phyloP scores from a whole-genome alignment of 2,329 filamentous ascomycete genomes.

The Exophiala dermatitidis region DNA sequence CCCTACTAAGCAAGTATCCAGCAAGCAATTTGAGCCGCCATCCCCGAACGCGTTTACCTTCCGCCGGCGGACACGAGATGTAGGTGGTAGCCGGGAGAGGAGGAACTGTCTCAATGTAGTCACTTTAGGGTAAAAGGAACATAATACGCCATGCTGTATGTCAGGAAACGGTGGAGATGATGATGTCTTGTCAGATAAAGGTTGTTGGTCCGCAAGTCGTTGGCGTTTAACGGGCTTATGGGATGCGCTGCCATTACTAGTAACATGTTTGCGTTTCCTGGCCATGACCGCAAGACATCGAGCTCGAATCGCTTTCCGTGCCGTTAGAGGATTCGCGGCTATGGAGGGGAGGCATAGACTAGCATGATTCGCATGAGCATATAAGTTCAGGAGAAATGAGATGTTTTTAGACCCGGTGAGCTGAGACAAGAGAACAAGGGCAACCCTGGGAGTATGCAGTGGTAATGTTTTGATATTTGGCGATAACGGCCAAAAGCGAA shows the following conservation, averaged over 20 bases:
- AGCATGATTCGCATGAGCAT: not conserved
- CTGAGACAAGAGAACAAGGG: not conserved
- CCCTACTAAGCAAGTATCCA: conserved; percentile 66
- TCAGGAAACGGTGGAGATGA: not conserved
- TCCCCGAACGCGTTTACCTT: conserved; percentile 48
- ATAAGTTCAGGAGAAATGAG: not conserved
- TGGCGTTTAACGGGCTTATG: conserved; percentile 11
- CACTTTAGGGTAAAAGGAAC: conserved; percentile 23
- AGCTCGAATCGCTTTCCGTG: not conserved
- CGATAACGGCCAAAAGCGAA: not conserved
- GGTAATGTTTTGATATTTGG: not conserved
- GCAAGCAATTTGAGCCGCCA: conserved; percentile 46
- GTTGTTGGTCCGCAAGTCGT: conserved; percentile 6
- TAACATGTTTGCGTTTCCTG: conserved; percentile 23
- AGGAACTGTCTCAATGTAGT: conserved; percentile 23
- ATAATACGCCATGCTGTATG: conserved; percentile 20
- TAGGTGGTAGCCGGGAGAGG: conserved; percentile 17
- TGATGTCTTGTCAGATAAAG: not conserved
- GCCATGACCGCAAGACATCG: conserved; percentile 16
- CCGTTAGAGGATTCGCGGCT: no score
- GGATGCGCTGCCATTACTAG: not conserved
- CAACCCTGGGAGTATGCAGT: not conserved
- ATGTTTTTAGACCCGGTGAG: not conserved
- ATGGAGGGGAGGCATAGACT: no score
- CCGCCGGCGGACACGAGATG: conserved; percentile 45